These are phyloP conservation scores for Bassia scoparia DNA, from an alignment of 148 eudicot genomes.

Conservation along the genomic window DNA sequence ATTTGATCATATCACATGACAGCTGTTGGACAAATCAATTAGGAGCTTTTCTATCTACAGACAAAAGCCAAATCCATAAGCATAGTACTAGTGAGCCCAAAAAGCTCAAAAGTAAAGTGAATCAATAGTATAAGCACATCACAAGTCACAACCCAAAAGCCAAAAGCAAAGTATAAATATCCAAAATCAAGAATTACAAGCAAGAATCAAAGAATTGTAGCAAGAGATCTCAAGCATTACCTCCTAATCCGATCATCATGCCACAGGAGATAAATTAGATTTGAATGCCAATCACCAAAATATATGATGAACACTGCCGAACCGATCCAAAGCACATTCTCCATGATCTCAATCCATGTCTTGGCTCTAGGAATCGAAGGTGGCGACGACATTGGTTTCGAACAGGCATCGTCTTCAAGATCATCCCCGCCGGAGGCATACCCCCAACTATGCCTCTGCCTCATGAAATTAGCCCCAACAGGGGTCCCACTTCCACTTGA, in stretches of 20 bases:
- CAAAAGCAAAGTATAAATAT: slow-evolving; percentile 13
- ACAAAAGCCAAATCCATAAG: slow-evolving; percentile 21
- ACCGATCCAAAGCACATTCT: slow-evolving; percentile 77
- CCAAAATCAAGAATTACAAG: not conserved
- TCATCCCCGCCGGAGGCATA: slow-evolving; percentile 81
- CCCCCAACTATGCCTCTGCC: slow-evolving; percentile 91
- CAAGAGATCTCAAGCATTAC: slow-evolving; percentile 36
- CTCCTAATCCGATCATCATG: slow-evolving; percentile 78
- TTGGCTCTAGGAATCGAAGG: slow-evolving; percentile 44
- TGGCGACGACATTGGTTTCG: slow-evolving; percentile 39
- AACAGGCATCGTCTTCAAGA: slow-evolving; percentile 87
- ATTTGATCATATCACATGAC: slow-evolving; percentile 12
- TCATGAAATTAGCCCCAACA: slow-evolving; percentile 54
- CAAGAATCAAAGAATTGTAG: slow-evolving; percentile 5
- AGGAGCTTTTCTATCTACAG: slow-evolving; percentile 17
- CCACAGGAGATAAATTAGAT: slow-evolving; percentile 63
- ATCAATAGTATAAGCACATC: slow-evolving; percentile 12
- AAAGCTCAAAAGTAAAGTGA: slow-evolving; percentile 19
- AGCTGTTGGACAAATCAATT: slow-evolving; percentile 12
- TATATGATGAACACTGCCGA: slow-evolving; percentile 69
- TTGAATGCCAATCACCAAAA: slow-evolving; percentile 72
- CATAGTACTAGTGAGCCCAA: slow-evolving; percentile 22
- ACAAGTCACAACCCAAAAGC: slow-evolving; percentile 10
- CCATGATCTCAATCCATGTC: slow-evolving; percentile 70
- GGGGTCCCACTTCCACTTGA: slow-evolving; percentile 73